A percentile compares a stretch with the other conserved stretches of the same genome.
Conservation (phyloP, 192 early-diverging fungal genomes). For the Mortierella antarctica region DNA sequence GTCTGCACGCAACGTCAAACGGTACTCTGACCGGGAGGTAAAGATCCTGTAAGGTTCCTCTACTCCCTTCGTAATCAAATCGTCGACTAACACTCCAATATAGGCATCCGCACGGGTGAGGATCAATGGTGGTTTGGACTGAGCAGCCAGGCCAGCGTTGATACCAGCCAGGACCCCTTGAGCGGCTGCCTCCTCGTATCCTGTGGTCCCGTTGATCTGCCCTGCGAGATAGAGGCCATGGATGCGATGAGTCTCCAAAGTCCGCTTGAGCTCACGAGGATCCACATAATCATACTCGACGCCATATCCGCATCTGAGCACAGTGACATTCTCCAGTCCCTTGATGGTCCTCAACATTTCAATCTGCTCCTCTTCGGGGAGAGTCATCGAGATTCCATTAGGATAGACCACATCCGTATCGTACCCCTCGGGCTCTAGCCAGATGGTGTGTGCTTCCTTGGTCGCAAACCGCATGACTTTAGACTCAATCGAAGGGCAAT, state of each 20-base stretch:
- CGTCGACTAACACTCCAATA: constrained; percentile 85
- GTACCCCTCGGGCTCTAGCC: constrained; percentile 84
- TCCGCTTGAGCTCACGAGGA: constrained; percentile 80
- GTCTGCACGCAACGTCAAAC: constrained; percentile 78
- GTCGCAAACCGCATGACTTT: constrained; percentile 80
- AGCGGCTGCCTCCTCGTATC: constrained; percentile 86
- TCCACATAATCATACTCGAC: constrained; percentile 91
- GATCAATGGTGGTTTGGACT: constrained; percentile 65
- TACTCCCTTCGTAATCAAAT: constrained; percentile 84
- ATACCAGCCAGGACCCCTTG: constrained; percentile 84
- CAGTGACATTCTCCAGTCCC: constrained; percentile 79
- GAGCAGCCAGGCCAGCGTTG: constrained; percentile 75
- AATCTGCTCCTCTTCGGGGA: constrained; percentile 82
- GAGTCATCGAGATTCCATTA: constrained; percentile 86
- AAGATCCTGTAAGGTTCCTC: constrained; percentile 87
- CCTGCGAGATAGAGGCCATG: constrained; percentile 82
- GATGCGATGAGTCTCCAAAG: constrained; percentile 83
- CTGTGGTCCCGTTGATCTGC: constrained; percentile 91
- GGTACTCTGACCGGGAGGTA: constrained; percentile 85
- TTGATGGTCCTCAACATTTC: constrained; percentile 76
- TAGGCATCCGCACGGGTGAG: constrained; percentile 83
- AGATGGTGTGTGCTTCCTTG: constrained; percentile 75
- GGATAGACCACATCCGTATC: constrained; percentile 82
- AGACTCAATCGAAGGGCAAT: constrained; percentile 86
- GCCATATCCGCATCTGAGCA: constrained; percentile 75